A percentile compares a stretch with the other conserved stretches of the same genome.
These are phyloP conservation scores for Beauveria bassiana DNA, from an alignment of 2,329 filamentous ascomycete genomes.

Conservation along the genomic window DNA sequence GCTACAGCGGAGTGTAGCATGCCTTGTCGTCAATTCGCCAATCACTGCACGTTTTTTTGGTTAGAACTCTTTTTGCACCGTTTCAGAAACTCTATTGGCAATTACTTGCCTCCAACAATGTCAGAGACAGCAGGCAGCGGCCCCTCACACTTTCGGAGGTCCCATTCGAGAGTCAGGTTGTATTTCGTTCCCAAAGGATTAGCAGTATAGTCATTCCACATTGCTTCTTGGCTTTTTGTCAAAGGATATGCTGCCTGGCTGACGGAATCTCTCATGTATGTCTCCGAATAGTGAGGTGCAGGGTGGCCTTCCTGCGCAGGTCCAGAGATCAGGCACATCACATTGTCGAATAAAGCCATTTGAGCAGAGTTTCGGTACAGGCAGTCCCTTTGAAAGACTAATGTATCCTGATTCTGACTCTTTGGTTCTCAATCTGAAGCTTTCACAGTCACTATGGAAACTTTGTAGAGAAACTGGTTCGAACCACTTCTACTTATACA, in stretches of 20 bases:
- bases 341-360: neutral
- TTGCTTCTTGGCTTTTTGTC: slow-evolving; percentile 13
- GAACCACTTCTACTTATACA: neutral
- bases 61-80: neutral
- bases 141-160: neutral
- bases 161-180: slow-evolving; percentile 12
- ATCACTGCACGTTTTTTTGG: neutral
- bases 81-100: neutral
- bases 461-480: too few species aligned
- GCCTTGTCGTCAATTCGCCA: slow-evolving; percentile 7
- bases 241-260: slow-evolving; percentile 3
- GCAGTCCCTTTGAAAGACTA: too few species aligned
- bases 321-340: neutral
- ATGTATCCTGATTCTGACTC: neutral
- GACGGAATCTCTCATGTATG: neutral
- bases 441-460: too few species aligned
- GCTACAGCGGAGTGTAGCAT: slow-evolving; percentile 8
- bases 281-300: neutral
- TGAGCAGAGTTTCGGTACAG: too few species aligned
- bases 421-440: too few species aligned
- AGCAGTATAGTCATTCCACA: slow-evolving; percentile 11
- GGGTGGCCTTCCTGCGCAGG: neutral
- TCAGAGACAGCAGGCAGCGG: neutral
- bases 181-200: slow-evolving; percentile 12
- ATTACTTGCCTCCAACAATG: neutral